Base-by-base conservation (phyloP, 2,329 filamentous ascomycete genomes). In the Cryphonectria naterciae region DNA sequence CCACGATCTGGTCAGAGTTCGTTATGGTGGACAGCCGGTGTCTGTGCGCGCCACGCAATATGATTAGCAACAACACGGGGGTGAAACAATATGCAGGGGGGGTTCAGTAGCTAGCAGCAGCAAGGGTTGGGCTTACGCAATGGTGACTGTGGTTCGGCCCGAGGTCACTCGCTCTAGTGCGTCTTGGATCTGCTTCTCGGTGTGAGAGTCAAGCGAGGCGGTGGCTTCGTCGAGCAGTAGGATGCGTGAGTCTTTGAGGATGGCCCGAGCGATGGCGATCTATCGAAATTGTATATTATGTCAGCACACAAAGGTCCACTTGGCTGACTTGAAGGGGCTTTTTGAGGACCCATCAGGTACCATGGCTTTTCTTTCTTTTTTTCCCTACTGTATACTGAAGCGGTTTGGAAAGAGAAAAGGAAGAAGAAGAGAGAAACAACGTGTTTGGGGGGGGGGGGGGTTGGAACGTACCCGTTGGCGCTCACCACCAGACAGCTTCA, bases 161-260 rank as follows among this genome's bases (percentile, higher is more conserved):
- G 79, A 54, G 17, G 73, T 74, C 8, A 74, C 73, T n/a, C 73
- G 69, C 35, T 74, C 73, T 25, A 74, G 71, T 2, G 73, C 73
- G 54, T 92, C 89, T 81, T 98, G 95, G 72, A 98, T 97, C 78
- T 97, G 92, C 79, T 97, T 93, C 80, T 98, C 95, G 0, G 95
- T 98, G 75, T 96, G 93, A 0, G 93, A 94, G 79, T 98, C 95
- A 41, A 98, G 85, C 13, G 95, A 94, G 46, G 95, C 95, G 1
- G 94, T 98, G 17, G 95, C 95, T 81, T 98, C 95, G 79, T 98
- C 95, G 54, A 98, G 85, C 82, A 98, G 92, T 78, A 97, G 97
- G 77, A 98, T 95, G 67, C 92, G 91, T 1, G 95, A 94, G 75
- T 97, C 90, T 81, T 98, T 98, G 75, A 98, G 86, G 74, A 98